These are phyloP conservation scores for Mucuna pruriens DNA, from an alignment of 306 rosid species.

Conservation along the genomic window DNA sequence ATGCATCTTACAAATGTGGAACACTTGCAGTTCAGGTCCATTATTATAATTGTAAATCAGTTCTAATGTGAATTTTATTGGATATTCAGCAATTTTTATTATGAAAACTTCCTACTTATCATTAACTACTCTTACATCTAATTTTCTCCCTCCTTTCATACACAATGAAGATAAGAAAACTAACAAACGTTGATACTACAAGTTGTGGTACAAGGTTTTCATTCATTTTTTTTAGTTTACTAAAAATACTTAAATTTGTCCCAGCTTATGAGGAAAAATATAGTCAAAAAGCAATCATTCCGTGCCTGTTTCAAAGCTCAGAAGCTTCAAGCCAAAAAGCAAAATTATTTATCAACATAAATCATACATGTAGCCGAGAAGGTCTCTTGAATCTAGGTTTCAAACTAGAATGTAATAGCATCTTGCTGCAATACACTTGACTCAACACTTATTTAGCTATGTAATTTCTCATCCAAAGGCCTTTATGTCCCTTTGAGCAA, in stretches of 20 bases:
- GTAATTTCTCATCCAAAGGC: too few relatives aligned
- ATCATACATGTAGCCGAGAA: constrained; percentile 12
- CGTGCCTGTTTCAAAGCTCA: constrained; percentile 11
- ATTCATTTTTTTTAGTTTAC: neutral
- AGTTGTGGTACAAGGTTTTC: neutral
- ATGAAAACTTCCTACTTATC: neutral
- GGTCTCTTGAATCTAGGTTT: neutral
- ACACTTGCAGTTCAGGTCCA: constrained; percentile 29
- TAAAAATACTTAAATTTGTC: neutral
- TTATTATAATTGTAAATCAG: constrained; percentile 40
- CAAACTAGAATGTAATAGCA: constrained; percentile 29
- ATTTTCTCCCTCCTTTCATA: neutral
- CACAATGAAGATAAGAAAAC: neutral
- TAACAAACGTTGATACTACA: neutral
- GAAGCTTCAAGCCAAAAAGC: constrained; percentile 21
- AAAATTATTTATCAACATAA: constrained; percentile 20
- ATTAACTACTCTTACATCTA: neutral
- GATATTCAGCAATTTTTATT: constrained; percentile 1
- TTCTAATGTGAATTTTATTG: constrained; percentile 32
- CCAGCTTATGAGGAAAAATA: neutral
- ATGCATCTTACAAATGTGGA: constrained; percentile 23
- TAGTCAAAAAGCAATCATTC: neutral
- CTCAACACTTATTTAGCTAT: constrained; percentile 31
- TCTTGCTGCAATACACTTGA: constrained; percentile 29
- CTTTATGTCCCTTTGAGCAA: too few relatives aligned